Evolutionary conservation across 176 grass and related monocot species (phyloP), one percentile per base, ranked within the genome.

Genomic region (Oryza glaberrima): DNA sequence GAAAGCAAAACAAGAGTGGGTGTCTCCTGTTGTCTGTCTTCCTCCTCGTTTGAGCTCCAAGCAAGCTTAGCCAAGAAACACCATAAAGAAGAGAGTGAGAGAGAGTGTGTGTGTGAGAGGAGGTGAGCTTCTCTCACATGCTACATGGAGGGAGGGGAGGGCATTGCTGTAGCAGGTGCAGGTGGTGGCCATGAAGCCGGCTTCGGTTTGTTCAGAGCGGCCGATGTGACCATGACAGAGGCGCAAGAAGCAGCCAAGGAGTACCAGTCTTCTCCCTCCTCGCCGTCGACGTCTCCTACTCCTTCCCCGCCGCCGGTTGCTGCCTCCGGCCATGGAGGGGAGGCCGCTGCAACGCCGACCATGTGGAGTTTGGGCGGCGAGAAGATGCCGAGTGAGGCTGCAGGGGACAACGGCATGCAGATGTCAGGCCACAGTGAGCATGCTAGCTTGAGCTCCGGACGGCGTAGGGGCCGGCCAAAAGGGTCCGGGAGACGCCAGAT

Each of bases 401-500:
- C 81, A 0, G 84, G 32, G 38, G 60, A 30, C 65, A 73, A 64
- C 34, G 67, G 75, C 80, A 28, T 80, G 80, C 72, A 86, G 49
- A 88, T 65, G 71, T 38, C 80, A 11, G 90, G 20, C 32, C 90
- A 86, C 32, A 67, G 78, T 51, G 82, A 81, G 45, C 82, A 86
- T 3, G 79, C 65, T 47, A 77, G 67, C 82, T 66, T 83, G 38
- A 88, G 81, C 80, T 83, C 83, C 49, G 94, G 89, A 9, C 83
- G 90, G 65, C 88, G 96, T 23, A 90, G 89, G 86, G 96, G 96
- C 38, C 91, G 93, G 61, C 96, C 96, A n/a, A 83, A 79, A 17
- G 96, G 96, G 22, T 96, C 93, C 45, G 96, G 96, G 76, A 95
- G 87, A 75, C 90, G 94, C 49, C 96, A 98, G 91, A 85, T 98